These are phyloP conservation scores for Phytopythium chamaehyphon DNA, from an alignment of 352 stramenopile species.

Conservation along the genomic window DNA sequence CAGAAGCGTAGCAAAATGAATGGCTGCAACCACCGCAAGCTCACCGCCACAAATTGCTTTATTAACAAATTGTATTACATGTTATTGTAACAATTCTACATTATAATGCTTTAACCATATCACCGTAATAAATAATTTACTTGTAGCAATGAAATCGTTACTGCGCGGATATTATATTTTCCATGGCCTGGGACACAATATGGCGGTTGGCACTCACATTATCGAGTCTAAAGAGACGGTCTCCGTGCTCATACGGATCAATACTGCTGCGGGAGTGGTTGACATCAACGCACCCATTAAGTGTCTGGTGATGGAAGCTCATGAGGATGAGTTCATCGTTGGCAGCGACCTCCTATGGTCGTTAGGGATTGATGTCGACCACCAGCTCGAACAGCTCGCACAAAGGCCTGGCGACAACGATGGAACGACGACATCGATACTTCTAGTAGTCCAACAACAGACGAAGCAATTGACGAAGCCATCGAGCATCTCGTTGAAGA, in stretches of 20 bases:
- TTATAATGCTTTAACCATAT: no score
- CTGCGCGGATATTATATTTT: no score
- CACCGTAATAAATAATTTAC: no score
- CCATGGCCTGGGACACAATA: neutral
- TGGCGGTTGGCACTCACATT: neutral
- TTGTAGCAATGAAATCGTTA: no score
- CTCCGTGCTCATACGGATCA: slow-evolving; percentile 1
- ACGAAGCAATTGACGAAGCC: slow-evolving; percentile 3
- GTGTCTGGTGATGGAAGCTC: slow-evolving; percentile 6
- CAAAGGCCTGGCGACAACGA: slow-evolving; percentile 1
- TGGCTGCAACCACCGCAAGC: no score
- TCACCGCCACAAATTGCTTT: no score
- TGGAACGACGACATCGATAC: neutral
- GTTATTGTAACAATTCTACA: no score
- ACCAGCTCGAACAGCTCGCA: slow-evolving; percentile 9
- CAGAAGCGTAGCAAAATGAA: no score
- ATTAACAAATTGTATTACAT: no score
- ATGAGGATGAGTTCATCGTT: slow-evolving; percentile 14
- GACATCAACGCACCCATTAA: slow-evolving; percentile 1
- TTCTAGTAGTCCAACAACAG: no score
- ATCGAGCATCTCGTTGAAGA: no score
- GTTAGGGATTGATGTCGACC: slow-evolving; percentile 15
- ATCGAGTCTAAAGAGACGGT: neutral
- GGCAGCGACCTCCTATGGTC: slow-evolving; percentile 8
- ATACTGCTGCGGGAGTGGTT: slow-evolving; percentile 6